Base-by-base conservation (phyloP, 345 rosid species). In the Cochlearia excelsa region DNA sequence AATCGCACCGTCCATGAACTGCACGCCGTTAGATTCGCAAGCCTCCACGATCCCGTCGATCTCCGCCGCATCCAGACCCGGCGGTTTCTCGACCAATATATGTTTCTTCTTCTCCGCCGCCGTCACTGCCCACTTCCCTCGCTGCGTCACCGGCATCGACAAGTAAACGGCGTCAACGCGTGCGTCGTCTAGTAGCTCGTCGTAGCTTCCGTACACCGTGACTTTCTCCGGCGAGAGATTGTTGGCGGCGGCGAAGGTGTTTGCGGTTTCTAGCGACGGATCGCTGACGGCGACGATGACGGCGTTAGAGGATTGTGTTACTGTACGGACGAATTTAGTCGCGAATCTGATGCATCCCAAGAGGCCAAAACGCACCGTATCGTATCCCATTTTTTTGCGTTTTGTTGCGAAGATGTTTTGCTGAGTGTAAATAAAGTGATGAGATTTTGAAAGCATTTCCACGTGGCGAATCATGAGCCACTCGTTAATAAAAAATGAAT, bases 1-100 rank as follows among this genome's bases (percentile, higher is more conserved):
- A 70, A 82, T 73, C 40, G 85, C 62, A 11, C 88, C 83, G 58
- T 88, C 96, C 96, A 88, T 85, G 68, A 83, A 83, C 78, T 83
- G 88, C 0, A 83, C 84, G 29, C 85, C 84, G 54, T 79, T 82
- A 26, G 78, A 57, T 67, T 76, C 79, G 59, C 93, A 85, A 0
- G 86, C 88, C 60, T 70, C 82, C 68, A 79, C 59, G 6, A 85
- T 74, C 71, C 16, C 51, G 9, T 82, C 84, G n/a, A 88, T 56
- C 79, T 82, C 82, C 33, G 68, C 75, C 63, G 67, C 77, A 68
- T 80, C 68, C 37, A 72, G 71, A 40, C 80, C 88, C 28, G 79
- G 73, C 1, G 86, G 93, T 75, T 84, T 88, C 84, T 88, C 90
- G 3, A 82, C 53, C 3, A 88, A 69, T 28, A 85, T 38, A 72